Percentiles rank a stretch among this genome's conserved stretches.
Conservation (phyloP, 192 early-diverging fungal species). For the Cetraspora pellucida region DNA sequence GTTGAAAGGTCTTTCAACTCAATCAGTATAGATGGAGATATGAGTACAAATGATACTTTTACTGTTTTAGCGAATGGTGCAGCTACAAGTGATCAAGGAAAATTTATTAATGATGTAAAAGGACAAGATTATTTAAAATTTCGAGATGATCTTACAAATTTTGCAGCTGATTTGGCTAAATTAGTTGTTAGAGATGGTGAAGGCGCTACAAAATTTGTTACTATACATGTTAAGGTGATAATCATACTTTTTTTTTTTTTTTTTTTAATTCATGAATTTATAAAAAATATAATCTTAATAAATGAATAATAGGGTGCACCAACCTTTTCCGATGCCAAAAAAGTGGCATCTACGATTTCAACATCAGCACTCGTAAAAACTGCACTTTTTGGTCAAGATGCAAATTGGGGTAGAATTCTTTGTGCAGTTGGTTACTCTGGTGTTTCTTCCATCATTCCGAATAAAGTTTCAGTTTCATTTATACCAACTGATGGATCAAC, state of each 20-base stretch:
- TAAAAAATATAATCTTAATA: neutral
- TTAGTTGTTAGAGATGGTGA: conserved; percentile 95
- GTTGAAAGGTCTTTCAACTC: conserved; percentile 94
- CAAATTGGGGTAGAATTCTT: conserved; percentile 96
- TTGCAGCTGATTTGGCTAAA: conserved; percentile 84
- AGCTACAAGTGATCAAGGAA: conserved; percentile 40
- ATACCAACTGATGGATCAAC: conserved; percentile 63
- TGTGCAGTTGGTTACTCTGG: conserved; percentile 89
- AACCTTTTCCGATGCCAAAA: conserved; percentile 76
- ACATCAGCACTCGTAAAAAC: conserved; percentile 96
- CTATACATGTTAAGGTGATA: conserved; percentile 76
- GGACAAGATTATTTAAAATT: conserved; percentile 69
- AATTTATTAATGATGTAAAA: conserved; percentile 43
- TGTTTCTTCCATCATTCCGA: conserved; percentile 70
- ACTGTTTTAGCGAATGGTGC: conserved; percentile 88
- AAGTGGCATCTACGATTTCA: conserved; percentile 82
- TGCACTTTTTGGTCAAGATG: conserved; percentile 93
- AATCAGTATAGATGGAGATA: conserved; percentile 95
- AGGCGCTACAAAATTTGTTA: conserved; percentile 97
- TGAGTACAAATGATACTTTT: conserved; percentile 95
- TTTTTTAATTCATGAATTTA: neutral
- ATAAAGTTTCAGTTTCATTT: conserved; percentile 75
- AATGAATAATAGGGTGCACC: conserved; percentile 61
- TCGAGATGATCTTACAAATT: conserved; percentile 71
- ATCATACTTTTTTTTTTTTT: neutral